phyloP scores from a whole-genome alignment of 2,329 filamentous ascomycete genomes.

The Tolypocladium ophioglossoides region DNA sequence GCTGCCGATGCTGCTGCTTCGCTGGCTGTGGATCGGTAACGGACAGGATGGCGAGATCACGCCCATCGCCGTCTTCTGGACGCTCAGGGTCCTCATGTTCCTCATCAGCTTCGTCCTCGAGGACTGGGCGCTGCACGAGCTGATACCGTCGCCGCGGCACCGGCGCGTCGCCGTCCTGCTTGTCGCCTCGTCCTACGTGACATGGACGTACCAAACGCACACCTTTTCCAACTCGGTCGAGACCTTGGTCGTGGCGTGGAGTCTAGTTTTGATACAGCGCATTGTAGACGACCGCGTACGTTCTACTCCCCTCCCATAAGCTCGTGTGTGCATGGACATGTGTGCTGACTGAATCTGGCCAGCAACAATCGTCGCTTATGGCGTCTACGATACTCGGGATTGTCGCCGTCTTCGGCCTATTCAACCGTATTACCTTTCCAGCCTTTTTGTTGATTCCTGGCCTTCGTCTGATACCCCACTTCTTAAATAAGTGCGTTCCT shows the following conservation, averaged over 20 bases:
- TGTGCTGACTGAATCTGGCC: constrained; percentile 15
- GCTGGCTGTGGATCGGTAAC: constrained; percentile 85
- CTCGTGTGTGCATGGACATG: too few species aligned
- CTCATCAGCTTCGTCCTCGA: constrained; percentile 89
- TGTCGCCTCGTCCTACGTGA: constrained; percentile 93
- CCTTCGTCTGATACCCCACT: constrained; percentile 75
- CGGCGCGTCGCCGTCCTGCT: constrained; percentile 69
- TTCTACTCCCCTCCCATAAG: constrained; percentile 4
- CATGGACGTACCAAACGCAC: constrained; percentile 97
- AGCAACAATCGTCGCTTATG: constrained; percentile 66
- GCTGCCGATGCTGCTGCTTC: constrained; percentile 81
- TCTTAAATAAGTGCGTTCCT: constrained; percentile 59
- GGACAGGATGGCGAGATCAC: constrained; percentile 66
- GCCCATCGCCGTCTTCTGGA: constrained; percentile 83
- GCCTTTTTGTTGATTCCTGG: constrained; percentile 82
- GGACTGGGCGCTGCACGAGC: constrained; percentile 93
- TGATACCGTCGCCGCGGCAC: constrained; percentile 64
- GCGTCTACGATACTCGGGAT: constrained; percentile 71
- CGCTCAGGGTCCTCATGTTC: constrained; percentile 84
- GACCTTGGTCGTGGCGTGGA: constrained; percentile 88
- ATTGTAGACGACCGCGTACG: constrained; percentile 70
- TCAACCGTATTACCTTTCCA: constrained; percentile 96
- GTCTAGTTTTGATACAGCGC: constrained; percentile 79
- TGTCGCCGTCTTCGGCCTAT: constrained; percentile 74
- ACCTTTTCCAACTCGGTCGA: constrained; percentile 98